These are phyloP conservation scores for Cryphonectria radicalis DNA, from an alignment of 2,329 filamentous ascomycete genomes.

Conservation along the genomic window DNA sequence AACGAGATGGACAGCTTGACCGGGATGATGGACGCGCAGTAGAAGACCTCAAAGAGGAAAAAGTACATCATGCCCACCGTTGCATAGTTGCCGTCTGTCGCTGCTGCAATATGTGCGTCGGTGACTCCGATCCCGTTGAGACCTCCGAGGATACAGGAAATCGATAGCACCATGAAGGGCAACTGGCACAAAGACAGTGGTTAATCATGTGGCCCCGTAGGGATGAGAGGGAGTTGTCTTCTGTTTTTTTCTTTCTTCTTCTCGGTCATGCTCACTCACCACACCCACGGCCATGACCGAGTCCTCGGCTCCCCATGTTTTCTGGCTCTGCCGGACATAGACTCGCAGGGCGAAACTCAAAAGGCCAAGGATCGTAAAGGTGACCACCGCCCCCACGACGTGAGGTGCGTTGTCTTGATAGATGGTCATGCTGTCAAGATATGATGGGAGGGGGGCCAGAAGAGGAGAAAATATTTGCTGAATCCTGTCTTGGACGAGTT, in stretches of 20 bases:
- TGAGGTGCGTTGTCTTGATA: conserved; percentile 25
- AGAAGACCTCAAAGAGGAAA: conserved; percentile 29
- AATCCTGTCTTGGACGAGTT: not conserved
- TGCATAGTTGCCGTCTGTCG: conserved; percentile 20
- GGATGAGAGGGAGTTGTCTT: not conserved
- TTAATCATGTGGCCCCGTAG: not conserved
- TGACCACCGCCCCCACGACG: conserved; percentile 19
- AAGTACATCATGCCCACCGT: conserved; percentile 27
- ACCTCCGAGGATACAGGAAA: conserved; percentile 23
- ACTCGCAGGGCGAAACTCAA: conserved; percentile 20
- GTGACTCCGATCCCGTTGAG: conserved; percentile 25
- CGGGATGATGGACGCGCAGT: conserved; percentile 27
- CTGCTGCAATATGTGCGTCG: conserved; percentile 9
- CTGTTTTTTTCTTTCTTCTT: too few relatives aligned
- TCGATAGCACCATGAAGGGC: conserved; percentile 23
- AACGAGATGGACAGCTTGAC: conserved; percentile 29
- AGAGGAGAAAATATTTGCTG: not conserved
- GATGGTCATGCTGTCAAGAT: conserved; percentile 18
- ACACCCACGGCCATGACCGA: conserved; percentile 23
- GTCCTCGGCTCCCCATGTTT: conserved; percentile 26
- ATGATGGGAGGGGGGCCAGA: not conserved
- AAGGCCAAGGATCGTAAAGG: conserved; percentile 19
- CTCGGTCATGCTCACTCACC: conserved; percentile 17
- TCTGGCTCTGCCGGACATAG: conserved; percentile 19
- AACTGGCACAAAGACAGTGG: not conserved